These are phyloP conservation scores for Centrapalus pauciflorus DNA, from an alignment of 129 eudicot species.

Conservation along the genomic window DNA sequence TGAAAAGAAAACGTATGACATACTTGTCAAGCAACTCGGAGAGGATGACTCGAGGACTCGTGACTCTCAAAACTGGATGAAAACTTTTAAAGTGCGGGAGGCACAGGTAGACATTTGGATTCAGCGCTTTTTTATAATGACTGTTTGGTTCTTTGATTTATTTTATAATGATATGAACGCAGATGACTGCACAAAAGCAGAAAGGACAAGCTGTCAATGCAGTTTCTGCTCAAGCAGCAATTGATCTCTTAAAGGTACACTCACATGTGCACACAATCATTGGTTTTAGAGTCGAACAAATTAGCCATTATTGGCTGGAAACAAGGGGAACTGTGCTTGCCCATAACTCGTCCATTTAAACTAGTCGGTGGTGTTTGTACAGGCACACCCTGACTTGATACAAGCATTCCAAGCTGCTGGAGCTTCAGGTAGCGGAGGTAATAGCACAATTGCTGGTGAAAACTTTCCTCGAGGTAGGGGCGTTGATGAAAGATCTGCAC, in stretches of 20 bases:
- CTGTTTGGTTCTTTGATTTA: background rate
- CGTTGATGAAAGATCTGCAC: constrained; percentile 76
- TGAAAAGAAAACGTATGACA: constrained; percentile 95
- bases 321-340: too few species aligned
- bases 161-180: background rate
- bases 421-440: constrained; percentile 38
- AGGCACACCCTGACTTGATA: constrained; percentile 74
- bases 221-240: constrained; percentile 82
- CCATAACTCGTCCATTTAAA: too few species aligned
- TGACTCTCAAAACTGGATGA: constrained; percentile 96
- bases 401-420: constrained; percentile 83
- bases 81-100: constrained; percentile 89
- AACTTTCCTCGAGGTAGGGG: constrained; percentile 71
- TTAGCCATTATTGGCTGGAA: too few species aligned
- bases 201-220: constrained; percentile 74
- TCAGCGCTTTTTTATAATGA: background rate
- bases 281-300: too few species aligned
- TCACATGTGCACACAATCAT: too few species aligned
- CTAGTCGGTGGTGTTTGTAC: background rate
- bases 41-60: constrained; percentile 97
- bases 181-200: constrained; percentile 90
- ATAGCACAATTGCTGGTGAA: constrained; percentile 33
- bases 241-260: constrained; percentile 74
- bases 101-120: constrained; percentile 45
- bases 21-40: constrained; percentile 95